Base-by-base conservation (phyloP, 176 grass and related monocot species). In the Melocanna baccifera region DNA sequence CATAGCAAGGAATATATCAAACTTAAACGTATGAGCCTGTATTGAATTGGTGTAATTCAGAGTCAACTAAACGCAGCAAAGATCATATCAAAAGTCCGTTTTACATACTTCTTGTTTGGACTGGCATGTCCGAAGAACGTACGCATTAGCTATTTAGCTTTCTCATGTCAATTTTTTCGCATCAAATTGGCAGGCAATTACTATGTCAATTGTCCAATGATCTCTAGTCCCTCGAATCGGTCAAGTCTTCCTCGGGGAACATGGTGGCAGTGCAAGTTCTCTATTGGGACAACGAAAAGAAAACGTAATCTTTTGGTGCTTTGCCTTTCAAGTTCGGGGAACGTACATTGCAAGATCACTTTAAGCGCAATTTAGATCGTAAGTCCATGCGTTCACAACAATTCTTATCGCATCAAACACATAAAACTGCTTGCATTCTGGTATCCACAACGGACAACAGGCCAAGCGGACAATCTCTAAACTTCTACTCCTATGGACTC, bases 371-470 rank as follows among this genome's bases (percentile, higher is more conserved):
- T 73, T 55, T 36, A 71, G 53, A 71, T 67, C 13, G 64, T 41
- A 11, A 63, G 71, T 86, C 83, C 86, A 82, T 65, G 64, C 48
- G 78, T 77, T 90, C 83, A 39, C 55, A 76, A 25, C 77, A 37
- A 66, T 78, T 55, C 36, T 77, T 37, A 22, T 55, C 37, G 63
- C 62, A 71, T 77, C 18, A 61, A 51, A 77, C 56, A 39, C 15
- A 62, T 55, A 56, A 11, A 13, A 42, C n/a, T 48, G 75, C 42
- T 28, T 50, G 28, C 72, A 26, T 76, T 76, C 36, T 66, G 18
- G 18, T 8, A 6, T 32, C 12, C 16, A 45, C 34, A 28, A 69
- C 39, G n/a, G 10, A 7, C 12, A 42, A 62, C 10, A 52, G 47
- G 3, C 47, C 47, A 4, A 50, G 14, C 47, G 15, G 47, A 50